phyloP scores from a whole-genome alignment of 2,329 filamentous ascomycete species.

The Aureobasidium sp. region DNA sequence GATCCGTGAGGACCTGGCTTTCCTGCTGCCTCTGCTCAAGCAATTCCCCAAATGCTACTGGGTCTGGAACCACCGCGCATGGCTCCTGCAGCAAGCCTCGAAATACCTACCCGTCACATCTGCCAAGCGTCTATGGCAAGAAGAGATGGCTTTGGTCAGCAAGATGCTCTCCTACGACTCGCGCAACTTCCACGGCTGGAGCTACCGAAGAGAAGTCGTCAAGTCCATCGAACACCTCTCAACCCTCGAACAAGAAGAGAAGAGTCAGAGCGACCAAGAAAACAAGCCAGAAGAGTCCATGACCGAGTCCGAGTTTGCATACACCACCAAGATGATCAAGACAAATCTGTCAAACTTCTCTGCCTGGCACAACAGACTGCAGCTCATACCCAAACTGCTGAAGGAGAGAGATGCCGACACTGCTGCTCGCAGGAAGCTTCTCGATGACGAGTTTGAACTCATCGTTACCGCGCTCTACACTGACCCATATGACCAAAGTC shows the following conservation, averaged over 20 bases:
- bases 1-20: constrained; percentile 66
- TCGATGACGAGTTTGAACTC: constrained; percentile 68
- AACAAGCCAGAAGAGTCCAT: constrained; percentile 43
- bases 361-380: constrained; percentile 87
- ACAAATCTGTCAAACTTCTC: constrained; percentile 91
- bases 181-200: constrained; percentile 96
- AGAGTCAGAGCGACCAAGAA: constrained; percentile 7
- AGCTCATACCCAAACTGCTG: constrained; percentile 69
- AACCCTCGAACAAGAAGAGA: constrained; percentile 24
- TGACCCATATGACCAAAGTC: constrained; percentile 86
- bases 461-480: constrained; percentile 75
- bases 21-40: constrained; percentile 75
- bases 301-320: constrained; percentile 73
- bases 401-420: constrained; percentile 60
- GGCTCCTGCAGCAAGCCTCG: constrained; percentile 69
- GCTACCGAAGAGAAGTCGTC: constrained; percentile 75
- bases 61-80: constrained; percentile 95
- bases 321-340: constrained; percentile 82
- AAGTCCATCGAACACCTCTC: constrained; percentile 58
- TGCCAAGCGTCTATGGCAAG: constrained; percentile 66
- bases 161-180: constrained; percentile 85
- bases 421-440: constrained; percentile 55
- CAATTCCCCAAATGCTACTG: constrained; percentile 96
- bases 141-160: constrained; percentile 70
- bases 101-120: constrained; percentile 47